A percentile compares a stretch with the other conserved stretches of the same genome.
These are phyloP conservation scores for Phaeosphaeriaceae sp. DNA, from an alignment of 2,329 filamentous ascomycete species.

Conservation along the genomic window DNA sequence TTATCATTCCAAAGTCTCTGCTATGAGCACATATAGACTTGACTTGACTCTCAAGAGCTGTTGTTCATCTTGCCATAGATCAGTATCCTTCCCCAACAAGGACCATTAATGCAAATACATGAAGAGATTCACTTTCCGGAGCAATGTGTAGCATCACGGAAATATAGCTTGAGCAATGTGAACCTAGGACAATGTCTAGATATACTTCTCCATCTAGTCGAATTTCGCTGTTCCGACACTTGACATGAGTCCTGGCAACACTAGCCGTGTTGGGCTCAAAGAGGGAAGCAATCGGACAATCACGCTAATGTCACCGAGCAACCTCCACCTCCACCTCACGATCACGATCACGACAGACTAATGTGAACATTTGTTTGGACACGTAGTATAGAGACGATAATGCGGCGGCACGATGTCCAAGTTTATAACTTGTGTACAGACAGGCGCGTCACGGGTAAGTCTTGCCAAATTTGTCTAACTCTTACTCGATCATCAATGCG, in stretches of 20 bases:
- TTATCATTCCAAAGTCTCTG: neutral
- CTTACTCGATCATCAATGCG: no score
- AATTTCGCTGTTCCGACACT: neutral
- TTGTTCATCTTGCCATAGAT: conserved; percentile 9
- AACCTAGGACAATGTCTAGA: neutral
- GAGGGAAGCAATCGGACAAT: no score
- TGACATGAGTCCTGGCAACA: neutral
- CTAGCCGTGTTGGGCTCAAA: neutral
- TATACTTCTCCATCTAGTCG: neutral
- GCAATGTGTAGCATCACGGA: neutral
- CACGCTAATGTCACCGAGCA: neutral
- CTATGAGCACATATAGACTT: neutral
- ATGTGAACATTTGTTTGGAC: neutral
- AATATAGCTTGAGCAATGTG: neutral
- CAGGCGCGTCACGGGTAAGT: conserved; percentile 8
- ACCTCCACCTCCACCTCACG: neutral
- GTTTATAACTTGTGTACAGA: conserved; percentile 31
- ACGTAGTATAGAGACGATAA: neutral
- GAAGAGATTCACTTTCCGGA: neutral
- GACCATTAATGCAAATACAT: neutral
- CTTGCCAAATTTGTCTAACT: neutral
- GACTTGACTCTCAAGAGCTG: neutral
- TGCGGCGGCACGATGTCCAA: conserved; percentile 13
- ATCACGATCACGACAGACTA: no score
- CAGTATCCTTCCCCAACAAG: conserved; percentile 2